A percentile compares a stretch with the other conserved stretches of the same genome.
These are phyloP conservation scores for Ophiocordyceps sinensis DNA, from an alignment of 2,329 filamentous ascomycete genomes.

Conservation along the genomic window DNA sequence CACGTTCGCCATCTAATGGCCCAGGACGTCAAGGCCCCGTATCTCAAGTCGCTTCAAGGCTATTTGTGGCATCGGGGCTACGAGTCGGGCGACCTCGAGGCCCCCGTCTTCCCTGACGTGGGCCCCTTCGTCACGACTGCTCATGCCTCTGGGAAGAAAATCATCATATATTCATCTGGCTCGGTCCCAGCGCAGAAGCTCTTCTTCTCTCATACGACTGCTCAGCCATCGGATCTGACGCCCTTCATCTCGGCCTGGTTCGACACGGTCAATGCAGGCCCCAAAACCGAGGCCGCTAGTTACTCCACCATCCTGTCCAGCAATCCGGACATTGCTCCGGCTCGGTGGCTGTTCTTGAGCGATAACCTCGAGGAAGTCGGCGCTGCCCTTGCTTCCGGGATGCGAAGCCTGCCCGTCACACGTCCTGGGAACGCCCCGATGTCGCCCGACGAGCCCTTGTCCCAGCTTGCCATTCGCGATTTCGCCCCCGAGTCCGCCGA, in stretches of 20 bases:
- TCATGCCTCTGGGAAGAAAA: conserved; percentile 36
- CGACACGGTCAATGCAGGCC: conserved; percentile 68
- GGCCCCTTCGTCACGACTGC: conserved; percentile 46
- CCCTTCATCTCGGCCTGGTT: conserved; percentile 52
- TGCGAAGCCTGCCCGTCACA: conserved; percentile 46
- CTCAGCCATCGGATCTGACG: conserved; percentile 43
- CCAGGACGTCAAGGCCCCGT: conserved; percentile 59
- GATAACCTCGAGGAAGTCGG: conserved; percentile 61
- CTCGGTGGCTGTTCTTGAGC: conserved; percentile 61
- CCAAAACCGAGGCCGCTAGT: conserved; percentile 52
- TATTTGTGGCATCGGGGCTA: conserved; percentile 69
- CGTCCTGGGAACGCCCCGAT: conserved; percentile 59
- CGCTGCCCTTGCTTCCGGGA: conserved; percentile 46
- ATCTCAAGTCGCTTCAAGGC: conserved; percentile 68
- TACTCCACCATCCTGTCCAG: conserved; percentile 48
- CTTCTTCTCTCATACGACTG: conserved; percentile 54
- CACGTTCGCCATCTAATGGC: conserved; percentile 59
- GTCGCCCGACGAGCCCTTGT: conserved; percentile 28
- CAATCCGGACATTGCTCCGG: conserved; percentile 26
- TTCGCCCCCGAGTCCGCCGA: conserved; percentile 14
- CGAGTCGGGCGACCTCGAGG: conserved; percentile 50
- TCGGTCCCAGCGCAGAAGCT: conserved; percentile 71
- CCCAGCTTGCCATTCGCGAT: conserved; percentile 18
- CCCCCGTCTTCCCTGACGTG: conserved; percentile 64
- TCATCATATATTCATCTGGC: conserved; percentile 72